Evolutionary conservation across 2,329 filamentous ascomycete genomes (phyloP), one percentile per base, ranked within the genome.

Genomic region (Purpureocillium lavendulum): DNA sequence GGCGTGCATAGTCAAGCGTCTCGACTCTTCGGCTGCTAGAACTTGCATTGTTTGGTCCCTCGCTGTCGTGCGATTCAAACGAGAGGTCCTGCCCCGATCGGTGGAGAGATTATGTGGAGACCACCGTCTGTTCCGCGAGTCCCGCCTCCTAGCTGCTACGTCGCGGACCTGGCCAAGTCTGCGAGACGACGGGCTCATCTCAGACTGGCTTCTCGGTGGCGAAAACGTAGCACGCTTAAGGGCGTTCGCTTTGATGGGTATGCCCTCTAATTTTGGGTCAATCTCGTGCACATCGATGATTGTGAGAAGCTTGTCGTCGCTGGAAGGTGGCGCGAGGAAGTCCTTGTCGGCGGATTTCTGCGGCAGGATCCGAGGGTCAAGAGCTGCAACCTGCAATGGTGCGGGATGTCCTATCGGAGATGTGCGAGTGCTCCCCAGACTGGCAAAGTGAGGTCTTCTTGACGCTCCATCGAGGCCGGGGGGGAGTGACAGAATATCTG

Each of bases 1-100:
- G 15, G 77, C 77, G 53, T 80, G 71, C 68, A 81, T 74, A 1
- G 68, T 77, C 31, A 79, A 66, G 33, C 77, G 66, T 36, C 61
- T 63, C 33, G 64, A 62, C 49, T 71, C 74, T 6, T 67, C 62
- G 7, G 68, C 69, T 17, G 61, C 62, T 29, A 76, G 58, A 8
- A 64, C 63, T 45, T 70, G 59, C 38, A 70, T 55, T 3, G 70
- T 70, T 38, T 65, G 58, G 29, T 65, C 61, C 38, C 64, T 66
- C 4, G 64, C 59, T 2, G 58, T 58, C 2, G 45, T 38, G 11
- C 55, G 51, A 36, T 48, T 53, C 10, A 44, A 39, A 15, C 47
- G 43, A 16, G 44, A 49, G 37, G 45, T 50, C 10, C 39, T 31
- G 9, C 33, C 24, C 11, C 18, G 38, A 24, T 44, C 40, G 35